phyloP scores from a whole-genome alignment of 495 filamentous ascomycete genomes.

The Xylaria palmicola region DNA sequence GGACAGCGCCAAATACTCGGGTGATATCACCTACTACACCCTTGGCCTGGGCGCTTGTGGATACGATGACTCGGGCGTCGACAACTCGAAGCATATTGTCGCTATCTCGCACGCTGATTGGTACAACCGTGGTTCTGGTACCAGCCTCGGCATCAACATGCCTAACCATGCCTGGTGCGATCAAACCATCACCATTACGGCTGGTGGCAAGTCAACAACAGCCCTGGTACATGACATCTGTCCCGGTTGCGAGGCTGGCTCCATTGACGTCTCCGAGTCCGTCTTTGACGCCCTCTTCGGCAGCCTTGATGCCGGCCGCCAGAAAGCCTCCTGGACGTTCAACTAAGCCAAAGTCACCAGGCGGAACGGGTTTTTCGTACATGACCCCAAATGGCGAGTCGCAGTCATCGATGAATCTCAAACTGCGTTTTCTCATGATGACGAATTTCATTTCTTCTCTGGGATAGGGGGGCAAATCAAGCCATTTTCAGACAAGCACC shows the following conservation, averaged over 20 bases:
- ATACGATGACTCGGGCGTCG: slow-evolving; percentile 40
- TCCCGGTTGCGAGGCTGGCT: slow-evolving; percentile 55
- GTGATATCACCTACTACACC: slow-evolving; percentile 49
- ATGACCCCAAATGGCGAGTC: not conserved
- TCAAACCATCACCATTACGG: slow-evolving; percentile 60
- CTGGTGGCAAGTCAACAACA: slow-evolving; percentile 52
- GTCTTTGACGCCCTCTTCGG: slow-evolving; percentile 46
- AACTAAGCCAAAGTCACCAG: slow-evolving; percentile 20
- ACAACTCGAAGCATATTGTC: slow-evolving; percentile 42
- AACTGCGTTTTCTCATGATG: slow-evolving; percentile 5
- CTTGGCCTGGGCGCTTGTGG: slow-evolving; percentile 48
- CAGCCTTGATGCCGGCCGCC: slow-evolving; percentile 35
- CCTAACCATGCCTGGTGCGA: slow-evolving; percentile 64
- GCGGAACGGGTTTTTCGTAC: not conserved
- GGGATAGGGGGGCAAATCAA: not conserved
- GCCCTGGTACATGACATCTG: slow-evolving; percentile 73
- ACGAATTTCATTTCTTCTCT: slow-evolving; percentile 6
- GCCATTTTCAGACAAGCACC: not conserved
- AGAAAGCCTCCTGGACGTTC: slow-evolving; percentile 41
- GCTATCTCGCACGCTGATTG: slow-evolving; percentile 51
- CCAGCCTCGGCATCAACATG: slow-evolving; percentile 44
- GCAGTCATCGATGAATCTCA: not conserved
- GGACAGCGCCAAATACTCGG: slow-evolving; percentile 24
- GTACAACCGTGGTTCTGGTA: slow-evolving; percentile 32
- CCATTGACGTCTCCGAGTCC: slow-evolving; percentile 50